Base-by-base conservation (phyloP, 2,329 filamentous ascomycete genomes). In the Pseudogymnoascus sp. region DNA sequence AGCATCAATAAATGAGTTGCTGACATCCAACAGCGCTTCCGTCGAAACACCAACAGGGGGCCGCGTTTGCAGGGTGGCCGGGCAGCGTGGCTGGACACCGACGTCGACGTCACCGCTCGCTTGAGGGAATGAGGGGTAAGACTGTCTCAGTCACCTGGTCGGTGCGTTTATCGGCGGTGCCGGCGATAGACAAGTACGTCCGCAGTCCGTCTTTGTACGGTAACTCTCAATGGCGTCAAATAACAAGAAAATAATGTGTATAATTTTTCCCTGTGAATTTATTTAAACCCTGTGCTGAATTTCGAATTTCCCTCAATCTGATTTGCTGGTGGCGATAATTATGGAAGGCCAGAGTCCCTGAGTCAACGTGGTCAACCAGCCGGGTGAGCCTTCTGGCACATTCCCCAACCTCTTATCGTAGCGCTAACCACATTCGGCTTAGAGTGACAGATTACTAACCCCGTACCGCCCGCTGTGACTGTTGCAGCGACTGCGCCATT, bases 361-460 rank as follows among this genome's bases (percentile, higher is more conserved):
- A 50, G 25, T 50, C 43, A 50, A 50, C 43, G 8, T 25, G n/a
- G 8, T 1, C 14, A 50, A 50, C 25, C 43, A 50, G 43, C 43
- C 43, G 43, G 43, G 43, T 50, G 43, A 50, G 25, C 43, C 43
- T 50, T 50, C 43, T 50, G 25, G 43, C n/a, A 50, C 43, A 50
- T 50, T 50, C 43, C 43, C 43, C 43, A 50, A 4, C 43, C 43
- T 50, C 43, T 50, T 50, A 50, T 50, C 43, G 43, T 12, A 0
- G 6, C 43, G 43, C 43, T 50, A 50, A 14, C 43, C 9, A 9
- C 2, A 12, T 30, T 7, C 1, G n/a, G 43, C 6, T 18, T 50
- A 50, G 43, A n/a, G 43, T 50, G n/a, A 18, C 14, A 50, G n/a
- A 50, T 50, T 50, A 50, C 43, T 30, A 50, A 50, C 25, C n/a